Base-by-base conservation (phyloP, 179 eudicot species). In the Drosera spatulata region DNA sequence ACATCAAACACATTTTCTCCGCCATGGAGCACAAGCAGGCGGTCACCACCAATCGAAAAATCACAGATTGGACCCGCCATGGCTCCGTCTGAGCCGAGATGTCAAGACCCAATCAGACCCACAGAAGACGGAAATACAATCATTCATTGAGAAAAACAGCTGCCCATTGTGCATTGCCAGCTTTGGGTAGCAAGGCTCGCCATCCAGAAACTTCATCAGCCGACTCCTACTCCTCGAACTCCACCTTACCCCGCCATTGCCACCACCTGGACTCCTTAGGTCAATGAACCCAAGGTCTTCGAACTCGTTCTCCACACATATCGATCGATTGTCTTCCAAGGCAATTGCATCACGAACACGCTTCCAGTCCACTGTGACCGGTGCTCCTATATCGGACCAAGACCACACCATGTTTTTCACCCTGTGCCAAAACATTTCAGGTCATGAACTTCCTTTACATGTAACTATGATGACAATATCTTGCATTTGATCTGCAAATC, bases 241-340 rank as follows among this genome's bases (percentile, higher is more conserved):
- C 96, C 98, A 88, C 65, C 96, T 77, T 3, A 83, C 74, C 13
- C 69, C 33, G 33, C 33, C 33, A 22, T 22, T 71, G 7, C 68
- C 51, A 3, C 43, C 52, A 1, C 33, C 45, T 73, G 66, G 42
- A 58, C 80, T 66, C 61, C 98, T 83, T 65, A 91, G 65, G 64
- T 91, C 98, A 74, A 88, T 77, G 47, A 91, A 91, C 64, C 98
- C 98, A 51, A 91, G 63, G 54, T 85, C 96, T 75, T 88, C 98
- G 5, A 74, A 88, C 73, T 85, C 95, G 33, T 88, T 88, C 52
- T 85, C 96, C 6, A 91, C 96, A 53, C 95, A 84, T 4, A 91
- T 77, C 0, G 86, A 76, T 50, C 59, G 67, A 10, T 68, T 60
- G 8, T 82, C 96, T 53, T 83, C 87, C 78, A 85, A 83, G n/a